A percentile compares a stretch with the other conserved stretches of the same genome.
These are phyloP conservation scores for Ustilago trichophora DNA, from an alignment of 1,284 basidiomycete species.

Conservation along the genomic window DNA sequence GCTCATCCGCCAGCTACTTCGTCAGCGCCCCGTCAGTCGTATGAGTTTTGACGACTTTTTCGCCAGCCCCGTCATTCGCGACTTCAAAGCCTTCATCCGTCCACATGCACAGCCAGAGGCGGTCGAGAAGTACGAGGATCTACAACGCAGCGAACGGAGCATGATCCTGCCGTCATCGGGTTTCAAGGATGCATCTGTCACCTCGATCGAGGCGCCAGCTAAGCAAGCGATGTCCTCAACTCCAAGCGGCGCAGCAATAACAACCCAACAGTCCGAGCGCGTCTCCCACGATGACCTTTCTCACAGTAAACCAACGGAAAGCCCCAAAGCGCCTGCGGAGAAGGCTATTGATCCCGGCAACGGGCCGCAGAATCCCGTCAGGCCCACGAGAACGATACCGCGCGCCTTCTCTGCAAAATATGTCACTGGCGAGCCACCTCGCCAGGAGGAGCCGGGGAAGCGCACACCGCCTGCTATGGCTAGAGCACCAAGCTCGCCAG, in stretches of 20 bases:
- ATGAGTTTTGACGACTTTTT: conserved; percentile 94
- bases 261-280: background rate
- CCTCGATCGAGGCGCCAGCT: conserved; percentile 2
- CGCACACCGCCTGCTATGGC: conserved; percentile 10
- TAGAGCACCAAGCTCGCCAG: conserved; percentile 27
- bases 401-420: conserved; percentile 45
- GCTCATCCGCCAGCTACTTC: conserved; percentile 83
- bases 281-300: background rate
- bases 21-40: conserved; percentile 83
- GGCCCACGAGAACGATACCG: conserved; percentile 14
- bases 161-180: conserved; percentile 32
- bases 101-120: conserved; percentile 37
- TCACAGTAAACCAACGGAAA: background rate
- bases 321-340: background rate
- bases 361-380: conserved; percentile 1
- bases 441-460: conserved; percentile 12
- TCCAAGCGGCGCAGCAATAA: background rate
- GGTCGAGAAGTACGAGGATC: conserved; percentile 35
- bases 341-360: background rate
- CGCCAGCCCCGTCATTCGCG: conserved; percentile 66
- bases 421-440: conserved; percentile 36
- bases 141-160: conserved; percentile 37
- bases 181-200: conserved; percentile 18
- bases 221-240: background rate
- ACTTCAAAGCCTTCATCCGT: conserved; percentile 43